These are phyloP conservation scores for Cubamyces lactineus DNA, from an alignment of 768 basidiomycete genomes.

Conservation along the genomic window DNA sequence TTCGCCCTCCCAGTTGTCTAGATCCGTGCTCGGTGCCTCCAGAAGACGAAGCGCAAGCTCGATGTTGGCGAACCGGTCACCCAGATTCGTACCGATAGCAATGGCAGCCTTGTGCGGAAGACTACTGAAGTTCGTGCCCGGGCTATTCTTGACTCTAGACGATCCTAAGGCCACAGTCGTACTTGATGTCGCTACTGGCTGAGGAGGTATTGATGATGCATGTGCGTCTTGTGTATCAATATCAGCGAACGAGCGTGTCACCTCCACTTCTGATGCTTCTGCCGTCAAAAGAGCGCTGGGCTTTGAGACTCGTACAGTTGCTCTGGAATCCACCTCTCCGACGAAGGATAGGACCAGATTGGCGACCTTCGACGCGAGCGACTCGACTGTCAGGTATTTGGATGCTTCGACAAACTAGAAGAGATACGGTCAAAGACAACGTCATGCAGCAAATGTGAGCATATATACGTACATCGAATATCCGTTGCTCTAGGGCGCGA, in stretches of 20 bases:
- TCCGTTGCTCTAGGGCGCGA: slow-evolving; percentile 41
- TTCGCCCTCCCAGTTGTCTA: slow-evolving; percentile 18
- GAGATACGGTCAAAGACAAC: not conserved
- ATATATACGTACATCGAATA: slow-evolving; percentile 41
- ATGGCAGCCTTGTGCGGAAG: slow-evolving; percentile 55
- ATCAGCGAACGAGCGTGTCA: slow-evolving; percentile 49
- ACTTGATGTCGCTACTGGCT: not conserved
- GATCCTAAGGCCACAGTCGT: not conserved
- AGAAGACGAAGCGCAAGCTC: slow-evolving; percentile 74
- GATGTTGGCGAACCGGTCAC: slow-evolving; percentile 84
- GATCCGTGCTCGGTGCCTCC: slow-evolving; percentile 47
- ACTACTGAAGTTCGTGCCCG: not conserved
- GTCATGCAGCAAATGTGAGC: slow-evolving; percentile 2
- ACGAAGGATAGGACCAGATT: slow-evolving; percentile 44
- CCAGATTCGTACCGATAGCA: slow-evolving; percentile 89
- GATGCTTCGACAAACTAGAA: slow-evolving; percentile 52
- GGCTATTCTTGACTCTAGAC: not conserved
- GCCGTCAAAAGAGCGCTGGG: slow-evolving; percentile 71
- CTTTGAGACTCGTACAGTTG: slow-evolving; percentile 68
- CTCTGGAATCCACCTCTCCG: slow-evolving; percentile 28
- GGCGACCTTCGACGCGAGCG: slow-evolving; percentile 63
- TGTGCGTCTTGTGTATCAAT: slow-evolving; percentile 19
- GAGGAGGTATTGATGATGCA: not conserved
- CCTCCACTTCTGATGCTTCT: slow-evolving; percentile 62
- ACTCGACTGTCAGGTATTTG: slow-evolving; percentile 67